Conservation (phyloP, 106 monocot species). For the Cymbidium sinense region DNA sequence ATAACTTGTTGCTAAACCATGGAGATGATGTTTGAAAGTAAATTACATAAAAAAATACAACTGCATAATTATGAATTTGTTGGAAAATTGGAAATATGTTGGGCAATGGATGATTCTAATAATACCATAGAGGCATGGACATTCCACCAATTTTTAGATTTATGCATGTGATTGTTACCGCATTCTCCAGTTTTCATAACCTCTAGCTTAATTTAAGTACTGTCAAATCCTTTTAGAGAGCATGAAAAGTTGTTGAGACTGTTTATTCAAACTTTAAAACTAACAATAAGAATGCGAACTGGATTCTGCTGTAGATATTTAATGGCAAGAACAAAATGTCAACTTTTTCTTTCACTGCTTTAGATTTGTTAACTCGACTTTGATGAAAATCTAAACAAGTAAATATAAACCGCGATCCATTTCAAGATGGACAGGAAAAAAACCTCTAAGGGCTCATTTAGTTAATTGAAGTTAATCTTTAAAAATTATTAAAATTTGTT, state of each 20-base stretch:
- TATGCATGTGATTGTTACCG: not conserved
- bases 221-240: not conserved
- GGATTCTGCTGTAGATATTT: not conserved
- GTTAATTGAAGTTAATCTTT: too few species aligned
- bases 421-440: too few species aligned
- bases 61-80: not conserved
- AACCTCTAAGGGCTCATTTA: too few species aligned
- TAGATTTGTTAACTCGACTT: not conserved
- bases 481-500: too few species aligned
- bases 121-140: not conserved
- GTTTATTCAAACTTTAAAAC: not conserved
- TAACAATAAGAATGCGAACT: not conserved
- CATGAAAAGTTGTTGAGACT: not conserved
- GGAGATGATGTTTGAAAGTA: too few species aligned
- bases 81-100: not conserved
- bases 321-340: not conserved
- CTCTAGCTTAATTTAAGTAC: not conserved
- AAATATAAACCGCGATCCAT: not conserved
- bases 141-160: not conserved
- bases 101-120: not conserved
- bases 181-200: not conserved
- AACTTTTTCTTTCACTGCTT: not conserved
- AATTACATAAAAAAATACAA: not conserved
- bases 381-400: not conserved
- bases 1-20: not conserved